phyloP scores from a whole-genome alignment of 2,329 filamentous ascomycete species.

The Cephalotrichum gorgonifer region DNA sequence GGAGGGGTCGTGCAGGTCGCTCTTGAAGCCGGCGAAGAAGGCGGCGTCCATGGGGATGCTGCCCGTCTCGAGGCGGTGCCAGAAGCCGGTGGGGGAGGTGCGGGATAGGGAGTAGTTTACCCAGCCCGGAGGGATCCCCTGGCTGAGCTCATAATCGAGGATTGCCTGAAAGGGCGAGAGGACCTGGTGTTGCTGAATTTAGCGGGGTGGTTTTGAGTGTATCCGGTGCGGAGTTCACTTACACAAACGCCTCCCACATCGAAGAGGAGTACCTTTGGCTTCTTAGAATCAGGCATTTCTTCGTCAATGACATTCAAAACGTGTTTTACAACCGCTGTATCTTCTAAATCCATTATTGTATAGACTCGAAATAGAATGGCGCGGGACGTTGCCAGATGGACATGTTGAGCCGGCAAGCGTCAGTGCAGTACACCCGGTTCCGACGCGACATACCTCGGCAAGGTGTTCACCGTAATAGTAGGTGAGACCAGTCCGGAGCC shows the following conservation, averaged over 20 bases:
- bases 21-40: conserved; percentile 69
- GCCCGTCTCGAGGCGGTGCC: conserved; percentile 82
- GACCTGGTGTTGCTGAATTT: conserved; percentile 45
- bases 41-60: conserved; percentile 62
- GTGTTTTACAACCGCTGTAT: conserved; percentile 14
- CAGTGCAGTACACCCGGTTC: no score
- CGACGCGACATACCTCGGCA: background rate
- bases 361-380: background rate
- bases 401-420: no score
- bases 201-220: background rate
- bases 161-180: conserved; percentile 88
- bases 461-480: background rate
- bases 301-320: conserved; percentile 19
- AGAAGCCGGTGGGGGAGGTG: conserved; percentile 67
- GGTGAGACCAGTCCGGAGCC: background rate
- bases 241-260: conserved; percentile 97
- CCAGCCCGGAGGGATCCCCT: conserved; percentile 76
- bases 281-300: conserved; percentile 30
- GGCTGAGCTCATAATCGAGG: conserved; percentile 71
- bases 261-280: conserved; percentile 72
- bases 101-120: conserved; percentile 82
- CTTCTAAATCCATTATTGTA: background rate
- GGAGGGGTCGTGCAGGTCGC: conserved; percentile 55
- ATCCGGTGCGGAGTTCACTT: conserved; percentile 35
- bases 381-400: no score